Percentiles rank a stretch among this genome's conserved stretches.
These are phyloP conservation scores for Rhodosporidiobolus odoratus DNA, from an alignment of 768 basidiomycete species.

Conservation along the genomic window DNA sequence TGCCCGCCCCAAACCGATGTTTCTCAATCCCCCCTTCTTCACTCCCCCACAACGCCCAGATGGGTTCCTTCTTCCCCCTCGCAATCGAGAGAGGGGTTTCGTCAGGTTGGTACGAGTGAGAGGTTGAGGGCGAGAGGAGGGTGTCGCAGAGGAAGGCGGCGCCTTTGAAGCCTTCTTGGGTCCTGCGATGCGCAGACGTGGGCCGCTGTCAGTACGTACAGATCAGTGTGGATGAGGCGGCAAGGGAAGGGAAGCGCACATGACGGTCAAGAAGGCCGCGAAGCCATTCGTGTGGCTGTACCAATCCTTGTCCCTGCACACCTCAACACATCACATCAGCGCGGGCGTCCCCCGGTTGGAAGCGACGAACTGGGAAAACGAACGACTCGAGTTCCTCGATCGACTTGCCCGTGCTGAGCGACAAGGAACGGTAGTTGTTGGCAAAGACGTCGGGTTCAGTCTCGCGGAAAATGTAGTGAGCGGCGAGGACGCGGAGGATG, in stretches of 20 bases:
- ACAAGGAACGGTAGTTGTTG: slow-evolving; percentile 63
- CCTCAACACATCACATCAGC: neutral
- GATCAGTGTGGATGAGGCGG: neutral
- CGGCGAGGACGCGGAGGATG: slow-evolving; percentile 67
- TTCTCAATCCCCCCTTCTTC: neutral
- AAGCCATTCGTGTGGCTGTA: slow-evolving; percentile 38
- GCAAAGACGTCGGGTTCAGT: slow-evolving; percentile 66
- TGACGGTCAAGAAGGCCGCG: slow-evolving; percentile 36
- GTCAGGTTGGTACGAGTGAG: slow-evolving; percentile 22
- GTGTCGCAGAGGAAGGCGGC: slow-evolving; percentile 36
- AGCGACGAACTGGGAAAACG: neutral
- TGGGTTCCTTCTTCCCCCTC: slow-evolving; percentile 39
- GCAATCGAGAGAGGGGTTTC: slow-evolving; percentile 43
- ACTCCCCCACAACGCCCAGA: slow-evolving; percentile 40
- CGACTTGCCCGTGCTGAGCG: slow-evolving; percentile 63
- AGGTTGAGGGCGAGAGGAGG: slow-evolving; percentile 32
- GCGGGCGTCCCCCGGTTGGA: neutral
- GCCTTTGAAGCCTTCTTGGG: slow-evolving; percentile 5
- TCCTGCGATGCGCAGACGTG: neutral
- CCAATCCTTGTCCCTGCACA: neutral
- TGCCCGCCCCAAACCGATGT: slow-evolving; percentile 46
- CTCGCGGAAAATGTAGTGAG: slow-evolving; percentile 70
- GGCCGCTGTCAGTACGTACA: neutral
- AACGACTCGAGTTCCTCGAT: slow-evolving; percentile 49
- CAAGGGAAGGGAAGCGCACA: slow-evolving; percentile 16